These are phyloP conservation scores for Liriodendron chinense DNA, from an alignment of 164 flowering plant genomes.

Conservation along the genomic window DNA sequence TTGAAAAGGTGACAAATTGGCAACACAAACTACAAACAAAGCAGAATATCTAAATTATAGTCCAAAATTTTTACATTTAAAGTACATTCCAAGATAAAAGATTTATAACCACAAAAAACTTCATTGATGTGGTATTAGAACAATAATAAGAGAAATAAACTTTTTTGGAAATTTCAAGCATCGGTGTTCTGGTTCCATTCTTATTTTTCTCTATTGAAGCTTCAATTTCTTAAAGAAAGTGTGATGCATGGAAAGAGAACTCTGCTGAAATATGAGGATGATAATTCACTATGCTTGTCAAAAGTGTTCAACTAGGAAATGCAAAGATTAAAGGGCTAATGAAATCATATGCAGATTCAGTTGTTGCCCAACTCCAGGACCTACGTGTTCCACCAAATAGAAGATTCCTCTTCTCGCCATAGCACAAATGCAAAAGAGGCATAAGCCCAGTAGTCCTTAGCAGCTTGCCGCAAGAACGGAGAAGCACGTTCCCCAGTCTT, in stretches of 20 bases:
- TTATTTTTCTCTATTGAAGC: background rate
- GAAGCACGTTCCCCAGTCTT: constrained; percentile 90
- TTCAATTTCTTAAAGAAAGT: background rate
- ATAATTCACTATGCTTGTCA: background rate
- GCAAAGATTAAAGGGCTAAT: background rate
- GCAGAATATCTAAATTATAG: too few relatives aligned
- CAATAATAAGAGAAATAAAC: too few relatives aligned
- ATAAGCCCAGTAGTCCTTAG: constrained; percentile 61
- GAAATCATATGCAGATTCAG: background rate
- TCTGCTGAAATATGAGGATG: background rate
- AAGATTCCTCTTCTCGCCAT: constrained; percentile 83
- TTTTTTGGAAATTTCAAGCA: too few relatives aligned
- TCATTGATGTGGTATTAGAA: too few relatives aligned
- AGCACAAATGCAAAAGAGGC: constrained; percentile 81
- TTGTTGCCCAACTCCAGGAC: background rate
- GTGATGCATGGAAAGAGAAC: background rate
- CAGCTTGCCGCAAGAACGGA: constrained; percentile 80
- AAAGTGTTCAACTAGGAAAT: background rate
- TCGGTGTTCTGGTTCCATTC: too few relatives aligned
- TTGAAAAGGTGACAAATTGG: too few relatives aligned
- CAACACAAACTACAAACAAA: too few relatives aligned
- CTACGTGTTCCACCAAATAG: constrained; percentile 87
- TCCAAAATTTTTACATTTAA: too few relatives aligned
- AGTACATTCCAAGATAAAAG: too few relatives aligned
- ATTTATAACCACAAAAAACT: too few relatives aligned